Conservation (phyloP, 116 monocot genomes). For the Papilionanthe hybrid region DNA sequence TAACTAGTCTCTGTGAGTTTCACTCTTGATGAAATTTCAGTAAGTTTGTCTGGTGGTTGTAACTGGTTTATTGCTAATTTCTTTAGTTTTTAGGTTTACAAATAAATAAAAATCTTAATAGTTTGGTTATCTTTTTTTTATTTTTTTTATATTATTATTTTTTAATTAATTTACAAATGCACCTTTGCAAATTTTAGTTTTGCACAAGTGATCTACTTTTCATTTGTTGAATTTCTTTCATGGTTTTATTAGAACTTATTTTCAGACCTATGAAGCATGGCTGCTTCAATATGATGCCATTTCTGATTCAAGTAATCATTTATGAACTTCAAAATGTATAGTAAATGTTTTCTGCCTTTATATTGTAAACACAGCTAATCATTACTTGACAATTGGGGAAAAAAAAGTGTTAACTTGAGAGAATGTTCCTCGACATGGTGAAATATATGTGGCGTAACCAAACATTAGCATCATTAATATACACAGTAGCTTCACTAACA, state of each 20-base stretch:
- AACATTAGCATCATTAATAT: not conserved
- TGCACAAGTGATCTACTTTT: not conserved
- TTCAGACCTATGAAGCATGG: no score
- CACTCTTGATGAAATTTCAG: not conserved
- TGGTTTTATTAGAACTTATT: not conserved
- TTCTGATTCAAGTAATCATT: no score
- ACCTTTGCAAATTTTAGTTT: no score
- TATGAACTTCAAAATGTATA: no score
- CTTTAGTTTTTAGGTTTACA: not conserved
- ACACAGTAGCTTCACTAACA: not conserved
- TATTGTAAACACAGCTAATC: not conserved
- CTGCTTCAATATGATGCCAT: no score
- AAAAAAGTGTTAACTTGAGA: not conserved
- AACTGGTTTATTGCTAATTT: not conserved
- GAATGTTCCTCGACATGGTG: not conserved
- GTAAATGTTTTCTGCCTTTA: no score
- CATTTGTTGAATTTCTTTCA: not conserved
- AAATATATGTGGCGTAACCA: not conserved
- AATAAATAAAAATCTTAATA: no score
- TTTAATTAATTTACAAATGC: no score
- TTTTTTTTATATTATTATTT: no score
- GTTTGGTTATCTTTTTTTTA: no score
- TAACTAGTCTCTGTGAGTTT: not conserved
- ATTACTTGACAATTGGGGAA: not conserved
- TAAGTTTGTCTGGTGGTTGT: not conserved